Evolutionary conservation across 2,329 filamentous ascomycete genomes (phyloP), one percentile per base, ranked within the genome.

Genomic region (Thelonectria rubi): DNA sequence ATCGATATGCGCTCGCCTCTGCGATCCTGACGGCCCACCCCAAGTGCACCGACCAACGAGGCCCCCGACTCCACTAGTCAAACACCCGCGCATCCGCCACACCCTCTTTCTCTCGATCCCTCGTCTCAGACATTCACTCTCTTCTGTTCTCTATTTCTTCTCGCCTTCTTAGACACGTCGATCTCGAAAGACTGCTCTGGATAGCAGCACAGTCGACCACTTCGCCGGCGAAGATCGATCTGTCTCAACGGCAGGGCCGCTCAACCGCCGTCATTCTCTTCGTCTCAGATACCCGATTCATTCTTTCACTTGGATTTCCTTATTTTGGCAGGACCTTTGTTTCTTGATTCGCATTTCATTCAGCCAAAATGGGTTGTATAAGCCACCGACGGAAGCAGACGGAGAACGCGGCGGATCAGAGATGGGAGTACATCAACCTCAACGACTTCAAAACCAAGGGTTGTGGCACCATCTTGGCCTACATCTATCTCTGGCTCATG

Each of bases 371-470:
- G 91, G 83, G 85, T 69, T 91, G 88, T 74, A 81, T 86, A 69
- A 85, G 86, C 65, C 85, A 88, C 68, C 79, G 84, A 53, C 81
- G 82, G 59, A 90, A 91, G 74, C 76, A 82, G 74, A 84, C 82
- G 67, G 84, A 90, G 65, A 85, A 94, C 65, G 84, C 86, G 65
- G 88, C 91, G 62, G 94, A 97, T 78, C 92, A 95, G 80, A 91
- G 93, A 83, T 98, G 94, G 94, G 92, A 94, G 73, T 97, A 94
- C 76, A 94, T 98, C 75, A 86, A 79, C 69, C 79, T 86, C 55
- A 76, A 80, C 59, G 94, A 98, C 78, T 98, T 97, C 84, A 93
- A 90, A 75, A 90, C 91, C 2, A 88, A 86, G 30, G 94, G 92
- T 14, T 93, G 91, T 76, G 88, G 91, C 68, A 86, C 91, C 1